Evolutionary conservation across 768 basidiomycete genomes (phyloP).

Genomic region (Porphyrellus cyaneotinctus): DNA sequence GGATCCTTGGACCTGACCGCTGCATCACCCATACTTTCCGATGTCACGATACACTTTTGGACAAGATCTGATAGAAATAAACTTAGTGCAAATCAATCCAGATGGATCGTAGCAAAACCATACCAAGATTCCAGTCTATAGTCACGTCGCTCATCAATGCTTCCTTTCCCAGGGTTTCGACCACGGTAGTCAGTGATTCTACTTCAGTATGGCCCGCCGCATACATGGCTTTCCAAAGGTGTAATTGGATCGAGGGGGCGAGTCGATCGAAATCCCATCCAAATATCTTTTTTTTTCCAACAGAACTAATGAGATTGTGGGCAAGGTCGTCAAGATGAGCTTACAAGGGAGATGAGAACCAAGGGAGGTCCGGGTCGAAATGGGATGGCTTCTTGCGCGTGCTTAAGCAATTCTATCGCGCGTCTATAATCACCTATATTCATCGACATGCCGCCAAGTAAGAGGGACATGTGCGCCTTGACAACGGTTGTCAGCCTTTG

Average conservation of each 20-base stretch:
- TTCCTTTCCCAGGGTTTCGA: neutral
- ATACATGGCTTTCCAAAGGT: too few relatives aligned
- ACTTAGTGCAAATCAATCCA: too few relatives aligned
- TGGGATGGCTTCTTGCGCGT: neutral
- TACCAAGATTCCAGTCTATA: too few relatives aligned
- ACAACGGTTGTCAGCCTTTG: neutral
- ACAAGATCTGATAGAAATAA: too few relatives aligned
- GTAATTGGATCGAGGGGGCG: neutral
- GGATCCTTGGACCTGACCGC: too few relatives aligned
- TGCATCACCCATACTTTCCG: too few relatives aligned
- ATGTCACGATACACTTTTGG: too few relatives aligned
- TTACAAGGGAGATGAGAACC: neutral
- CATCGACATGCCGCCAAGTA: neutral
- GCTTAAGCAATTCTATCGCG: neutral
- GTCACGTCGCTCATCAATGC: too few relatives aligned
- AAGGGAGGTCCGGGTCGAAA: neutral
- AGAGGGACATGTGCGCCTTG: neutral
- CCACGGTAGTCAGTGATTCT: neutral
- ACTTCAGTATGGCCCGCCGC: neutral
- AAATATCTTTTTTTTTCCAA: neutral
- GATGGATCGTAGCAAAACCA: too few relatives aligned
- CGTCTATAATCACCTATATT: neutral
- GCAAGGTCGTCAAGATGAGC: neutral
- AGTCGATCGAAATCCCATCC: neutral
- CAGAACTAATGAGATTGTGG: neutral